Percentiles rank a stretch among this genome's conserved stretches.
phyloP scores from a whole-genome alignment of 441 rosid genomes.

The Theobroma grandiflorum region DNA sequence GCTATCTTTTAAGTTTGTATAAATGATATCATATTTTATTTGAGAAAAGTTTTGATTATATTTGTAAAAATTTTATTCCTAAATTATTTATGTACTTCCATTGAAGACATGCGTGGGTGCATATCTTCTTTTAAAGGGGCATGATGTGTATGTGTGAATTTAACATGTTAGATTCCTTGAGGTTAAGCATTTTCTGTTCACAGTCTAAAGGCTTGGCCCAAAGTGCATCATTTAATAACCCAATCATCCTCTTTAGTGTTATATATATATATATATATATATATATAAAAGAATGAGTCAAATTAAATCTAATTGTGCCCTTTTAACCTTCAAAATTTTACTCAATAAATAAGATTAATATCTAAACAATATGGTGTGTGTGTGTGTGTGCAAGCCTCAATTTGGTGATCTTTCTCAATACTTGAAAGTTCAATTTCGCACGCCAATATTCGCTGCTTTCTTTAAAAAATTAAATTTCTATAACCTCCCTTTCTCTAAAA shows the following conservation, averaged over 20 bases:
- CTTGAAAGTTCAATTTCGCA: constrained; percentile 1
- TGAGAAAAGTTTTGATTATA: neutral
- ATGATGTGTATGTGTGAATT: neutral
- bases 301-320: neutral
- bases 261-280: no score
- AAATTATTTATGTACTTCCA: no score
- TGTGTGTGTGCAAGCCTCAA: neutral
- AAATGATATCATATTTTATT: no score
- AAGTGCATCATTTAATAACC: neutral
- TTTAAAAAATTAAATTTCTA: neutral
- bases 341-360: neutral
- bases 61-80: no score
- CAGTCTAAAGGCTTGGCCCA: neutral
- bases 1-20: no score
- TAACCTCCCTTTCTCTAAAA: neutral
- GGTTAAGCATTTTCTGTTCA: neutral
- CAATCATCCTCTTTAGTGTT: neutral
- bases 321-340: neutral
- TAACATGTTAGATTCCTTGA: no score
- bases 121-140: neutral
- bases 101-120: no score
- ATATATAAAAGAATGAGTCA: neutral
- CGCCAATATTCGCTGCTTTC: constrained; percentile 4
- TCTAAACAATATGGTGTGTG: neutral
- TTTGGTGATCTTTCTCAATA: neutral